Base-by-base conservation (phyloP, 2,329 filamentous ascomycete genomes). In the Hypocreales sp. region DNA sequence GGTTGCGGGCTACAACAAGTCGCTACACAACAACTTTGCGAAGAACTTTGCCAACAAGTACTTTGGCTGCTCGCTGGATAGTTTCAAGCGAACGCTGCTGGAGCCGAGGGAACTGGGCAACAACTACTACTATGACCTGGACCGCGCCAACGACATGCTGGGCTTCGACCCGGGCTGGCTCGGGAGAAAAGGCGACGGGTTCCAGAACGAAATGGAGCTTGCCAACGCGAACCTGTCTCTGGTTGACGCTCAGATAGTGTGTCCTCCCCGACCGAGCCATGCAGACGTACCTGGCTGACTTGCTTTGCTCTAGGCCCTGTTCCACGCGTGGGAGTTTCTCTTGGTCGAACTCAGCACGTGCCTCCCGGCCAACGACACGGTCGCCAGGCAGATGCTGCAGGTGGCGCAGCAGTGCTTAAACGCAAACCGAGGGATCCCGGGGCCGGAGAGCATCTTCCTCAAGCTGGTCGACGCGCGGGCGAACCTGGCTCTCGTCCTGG, bases 211-310 rank as follows among this genome's bases (percentile, higher is more conserved):
- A 47, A 77, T 98, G 53, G 70, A 76, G 42, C 73, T 74, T 34
- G 90, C 87, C 22, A 98, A 98, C 49, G 60, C 79, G 35, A 95
- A 98, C 50, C 51, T 98, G 28, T 92, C 86, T 15, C 61, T 93
- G 19, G 83, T 98, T 19, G 84, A 95, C 48, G 81, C 87, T 15
- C 84, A 98, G 56, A 76, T 90, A 37, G 75, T 81, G 10, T 20
- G 18, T 20, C 18, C 7, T n/a, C n/a, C n/a, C n/a, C n/a, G n/a
- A n/a, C n/a, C n/a, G n/a, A n/a, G n/a, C n/a, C n/a, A n/a, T n/a
- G n/a, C n/a, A 9, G 18, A 11, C 14, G 7, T 20, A 3, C 9
- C 19, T 21, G 5, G 22, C 39, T 48, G 32, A 46, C 31, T 8
- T 11, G 11, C 7, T n/a, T 12, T 25, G 14, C 19, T n/a, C 8